Conservation (phyloP, 2,329 filamentous ascomycete genomes). For the Diplodia corticola region DNA sequence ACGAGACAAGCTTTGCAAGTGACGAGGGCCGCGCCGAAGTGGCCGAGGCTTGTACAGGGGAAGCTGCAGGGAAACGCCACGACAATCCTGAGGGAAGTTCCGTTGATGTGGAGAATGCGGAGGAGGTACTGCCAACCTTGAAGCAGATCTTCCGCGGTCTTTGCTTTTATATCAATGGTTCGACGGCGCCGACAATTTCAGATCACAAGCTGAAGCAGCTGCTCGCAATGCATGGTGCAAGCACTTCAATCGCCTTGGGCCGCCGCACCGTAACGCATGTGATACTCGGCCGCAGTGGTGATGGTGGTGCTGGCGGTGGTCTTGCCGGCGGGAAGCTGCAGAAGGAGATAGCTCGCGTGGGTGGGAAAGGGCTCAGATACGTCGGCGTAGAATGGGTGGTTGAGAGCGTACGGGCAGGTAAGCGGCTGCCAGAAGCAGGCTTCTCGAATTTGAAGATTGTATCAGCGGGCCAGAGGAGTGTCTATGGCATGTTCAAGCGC, state of each 20-base stretch:
- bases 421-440: constrained; percentile 70
- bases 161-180: constrained; percentile 84
- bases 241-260: constrained; percentile 68
- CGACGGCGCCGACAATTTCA: constrained; percentile 75
- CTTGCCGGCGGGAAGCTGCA: constrained; percentile 77
- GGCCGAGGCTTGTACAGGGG: not conserved
- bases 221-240: constrained; percentile 72
- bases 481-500: constrained; percentile 9
- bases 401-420: constrained; percentile 39
- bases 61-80: not conserved
- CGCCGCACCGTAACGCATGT: constrained; percentile 81
- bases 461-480: constrained; percentile 27
- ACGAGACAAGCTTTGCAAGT: not conserved
- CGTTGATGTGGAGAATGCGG: not conserved
- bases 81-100: not conserved
- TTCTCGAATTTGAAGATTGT: constrained; percentile 64
- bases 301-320: constrained; percentile 66
- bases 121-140: not conserved
- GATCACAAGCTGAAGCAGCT: constrained; percentile 84
- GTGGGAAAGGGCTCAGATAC: constrained; percentile 73
- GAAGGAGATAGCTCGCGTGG: constrained; percentile 68
- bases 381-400: constrained; percentile 73
- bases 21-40: not conserved
- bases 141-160: constrained; percentile 67
- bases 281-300: constrained; percentile 61